A percentile compares a stretch with the other conserved stretches of the same genome.
These are phyloP conservation scores for Cenococcum geophilum DNA, from an alignment of 495 filamentous ascomycete species.

Conservation along the genomic window DNA sequence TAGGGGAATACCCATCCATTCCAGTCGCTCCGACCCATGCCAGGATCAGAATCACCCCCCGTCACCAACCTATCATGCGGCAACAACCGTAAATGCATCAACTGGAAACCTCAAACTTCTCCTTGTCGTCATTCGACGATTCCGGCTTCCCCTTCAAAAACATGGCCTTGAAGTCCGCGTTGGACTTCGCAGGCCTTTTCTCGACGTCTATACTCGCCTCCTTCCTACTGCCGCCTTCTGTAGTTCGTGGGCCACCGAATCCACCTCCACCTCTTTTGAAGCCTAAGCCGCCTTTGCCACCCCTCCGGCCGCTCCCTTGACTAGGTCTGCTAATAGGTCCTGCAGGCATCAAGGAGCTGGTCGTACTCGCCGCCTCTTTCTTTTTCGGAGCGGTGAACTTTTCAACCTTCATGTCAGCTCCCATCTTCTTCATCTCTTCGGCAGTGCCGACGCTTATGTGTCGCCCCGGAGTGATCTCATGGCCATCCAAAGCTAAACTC, in stretches of 20 bases:
- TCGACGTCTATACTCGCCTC: constrained; percentile 16
- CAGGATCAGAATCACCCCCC: too few relatives aligned
- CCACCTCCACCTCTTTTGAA: constrained; percentile 28
- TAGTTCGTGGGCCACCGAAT: constrained; percentile 5
- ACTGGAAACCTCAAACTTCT: not conserved
- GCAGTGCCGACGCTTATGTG: constrained; percentile 63
- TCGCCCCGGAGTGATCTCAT: constrained; percentile 58
- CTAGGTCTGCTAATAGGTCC: constrained; percentile 32
- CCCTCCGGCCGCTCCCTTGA: constrained; percentile 24
- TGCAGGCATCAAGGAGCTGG: not conserved
- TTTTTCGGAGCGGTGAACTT: constrained; percentile 28
- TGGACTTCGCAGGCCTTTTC: constrained; percentile 53
- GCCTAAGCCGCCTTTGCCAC: constrained; percentile 36
- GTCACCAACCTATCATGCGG: too few relatives aligned
- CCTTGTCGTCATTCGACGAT: not conserved
- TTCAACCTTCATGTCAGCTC: constrained; percentile 49
- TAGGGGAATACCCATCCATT: too few relatives aligned
- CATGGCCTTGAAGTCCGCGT: constrained; percentile 83
- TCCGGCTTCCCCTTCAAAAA: constrained; percentile 42
- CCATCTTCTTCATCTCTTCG: constrained; percentile 56
- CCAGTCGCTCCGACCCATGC: too few relatives aligned
- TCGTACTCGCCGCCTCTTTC: constrained; percentile 42
- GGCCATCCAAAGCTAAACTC: constrained; percentile 62
- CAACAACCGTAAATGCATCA: too few relatives aligned
- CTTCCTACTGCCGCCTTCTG: constrained; percentile 5